Conservation (phyloP, 2,329 filamentous ascomycete species). For the Aspergillus costaricaensis region DNA sequence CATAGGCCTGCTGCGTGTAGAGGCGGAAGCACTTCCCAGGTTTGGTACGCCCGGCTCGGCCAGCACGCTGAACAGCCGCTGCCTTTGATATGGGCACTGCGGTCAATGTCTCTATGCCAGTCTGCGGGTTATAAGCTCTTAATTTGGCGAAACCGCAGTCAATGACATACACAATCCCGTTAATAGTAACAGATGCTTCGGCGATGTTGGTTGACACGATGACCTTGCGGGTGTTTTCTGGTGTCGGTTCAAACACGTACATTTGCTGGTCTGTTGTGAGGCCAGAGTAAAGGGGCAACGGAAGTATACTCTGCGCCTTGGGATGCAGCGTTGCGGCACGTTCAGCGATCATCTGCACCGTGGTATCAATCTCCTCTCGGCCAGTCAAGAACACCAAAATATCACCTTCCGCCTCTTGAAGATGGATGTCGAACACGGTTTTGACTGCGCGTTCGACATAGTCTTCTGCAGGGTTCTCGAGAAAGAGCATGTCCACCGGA, state of each 20-base stretch:
- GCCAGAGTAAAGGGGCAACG: conserved; percentile 84
- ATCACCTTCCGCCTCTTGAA: conserved; percentile 77
- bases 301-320: conserved; percentile 61
- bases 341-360: conserved; percentile 77
- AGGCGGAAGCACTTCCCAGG: conserved; percentile 93
- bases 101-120: conserved; percentile 85
- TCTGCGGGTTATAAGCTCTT: conserved; percentile 77
- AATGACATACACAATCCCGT: conserved; percentile 86
- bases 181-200: conserved; percentile 92
- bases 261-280: conserved; percentile 89
- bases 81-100: conserved; percentile 83
- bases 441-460: conserved; percentile 83
- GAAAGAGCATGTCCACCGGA: conserved; percentile 82
- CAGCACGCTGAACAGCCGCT: conserved; percentile 86
- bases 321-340: conserved; percentile 65
- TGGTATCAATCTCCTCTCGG: conserved; percentile 85
- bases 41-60: conserved; percentile 83
- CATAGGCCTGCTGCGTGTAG: conserved; percentile 76
- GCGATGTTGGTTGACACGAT: conserved; percentile 95
- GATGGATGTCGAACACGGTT: conserved; percentile 85
- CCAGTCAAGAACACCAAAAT: conserved; percentile 91
- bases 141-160: conserved; percentile 92
- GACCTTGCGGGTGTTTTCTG: conserved; percentile 82
- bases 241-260: conserved; percentile 85
- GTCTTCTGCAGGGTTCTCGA: conserved; percentile 75